Percentiles rank a stretch among this genome's conserved stretches.
These are phyloP conservation scores for Cutaneotrichosporon sp. DNA, from an alignment of 1,284 basidiomycete species.

Conservation along the genomic window DNA sequence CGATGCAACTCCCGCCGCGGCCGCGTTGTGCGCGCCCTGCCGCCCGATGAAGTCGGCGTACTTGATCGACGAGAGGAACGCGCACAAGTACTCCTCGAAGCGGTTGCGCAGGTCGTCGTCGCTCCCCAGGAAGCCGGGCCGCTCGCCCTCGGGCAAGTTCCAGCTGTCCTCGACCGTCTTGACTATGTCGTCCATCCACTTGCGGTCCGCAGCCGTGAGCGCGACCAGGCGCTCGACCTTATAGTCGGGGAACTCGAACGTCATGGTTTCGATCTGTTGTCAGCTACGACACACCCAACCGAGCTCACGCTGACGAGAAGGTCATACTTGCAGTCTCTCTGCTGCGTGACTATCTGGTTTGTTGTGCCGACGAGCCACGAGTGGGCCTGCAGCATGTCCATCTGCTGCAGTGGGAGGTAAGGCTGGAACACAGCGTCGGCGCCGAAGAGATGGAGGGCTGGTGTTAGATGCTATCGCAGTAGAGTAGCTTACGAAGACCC, in stretches of 20 bases:
- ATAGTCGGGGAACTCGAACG: constrained; percentile 80
- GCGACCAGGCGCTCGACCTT: constrained; percentile 73
- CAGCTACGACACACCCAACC: background rate
- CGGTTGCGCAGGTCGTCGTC: constrained; percentile 88
- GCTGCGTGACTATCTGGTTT: constrained; percentile 93
- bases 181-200: constrained; percentile 88
- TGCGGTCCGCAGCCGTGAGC: constrained; percentile 88
- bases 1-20: background rate
- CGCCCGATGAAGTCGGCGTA: constrained; percentile 73
- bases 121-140: constrained; percentile 71
- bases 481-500: constrained; percentile 80
- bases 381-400: constrained; percentile 78
- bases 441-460: constrained; percentile 64
- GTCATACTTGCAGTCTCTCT: constrained; percentile 78
- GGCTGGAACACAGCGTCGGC: constrained; percentile 97
- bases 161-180: constrained; percentile 79
- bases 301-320: constrained; percentile 81
- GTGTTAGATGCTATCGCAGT: too few species aligned
- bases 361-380: constrained; percentile 87
- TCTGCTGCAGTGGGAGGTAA: constrained; percentile 92
- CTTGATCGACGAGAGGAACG: constrained; percentile 67
- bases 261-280: constrained; percentile 73
- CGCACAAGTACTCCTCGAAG: constrained; percentile 60
- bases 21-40: background rate
- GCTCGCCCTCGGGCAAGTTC: constrained; percentile 54